Base-by-base conservation (phyloP, 768 basidiomycete species). In the Auriscalpium microsporum region DNA sequence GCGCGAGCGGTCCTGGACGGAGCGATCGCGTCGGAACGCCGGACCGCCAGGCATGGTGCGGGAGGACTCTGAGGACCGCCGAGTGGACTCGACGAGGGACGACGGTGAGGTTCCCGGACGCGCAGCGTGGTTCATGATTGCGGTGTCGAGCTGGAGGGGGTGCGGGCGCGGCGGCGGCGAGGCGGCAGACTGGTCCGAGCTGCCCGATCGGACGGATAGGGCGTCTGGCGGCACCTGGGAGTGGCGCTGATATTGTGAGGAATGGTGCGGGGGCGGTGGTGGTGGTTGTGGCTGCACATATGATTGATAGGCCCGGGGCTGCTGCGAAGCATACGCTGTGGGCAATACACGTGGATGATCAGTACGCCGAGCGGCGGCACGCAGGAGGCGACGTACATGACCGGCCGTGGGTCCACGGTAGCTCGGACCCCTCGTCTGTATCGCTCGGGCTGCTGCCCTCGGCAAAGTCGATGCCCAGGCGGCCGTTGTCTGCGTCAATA, bases 1-100 rank as follows among this genome's bases (percentile, higher is more conserved):
- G 72, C 90, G 78, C 48, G 88, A 74, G 33, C 90, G 82, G 71
- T 90, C 87, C 61, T 86, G 84, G 4, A 71, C 62, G 3, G 71
- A 65, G 53, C 83, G 82, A 61, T 87, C 83, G 48, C 83, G 79
- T 54, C 82, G 80, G 58, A 78, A 73, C 3, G 68, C 70, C 21
- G 69, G 58, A 48, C 75, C 67, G 36, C 74, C 77, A 23, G 85
- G 83, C 47, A 82, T 72, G 2, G 83, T 83, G 56, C 80, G 79
- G 21, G 77, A 62, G 9, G 88, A 87, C 58, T 92, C 90, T 7
- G 83, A 82, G 4, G 87, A 90, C 56, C 83, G 78, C 47, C 89
- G 65, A 4, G 64, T 50, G 19, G 54, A 72, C 10, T 71, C 47
- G 48, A 70, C 70, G 23, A 74, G 71, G 35, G 77, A 73, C n/a